These are phyloP conservation scores for Fusarium brachygibbosum DNA, from an alignment of 2,329 filamentous ascomycete species.

Conservation along the genomic window DNA sequence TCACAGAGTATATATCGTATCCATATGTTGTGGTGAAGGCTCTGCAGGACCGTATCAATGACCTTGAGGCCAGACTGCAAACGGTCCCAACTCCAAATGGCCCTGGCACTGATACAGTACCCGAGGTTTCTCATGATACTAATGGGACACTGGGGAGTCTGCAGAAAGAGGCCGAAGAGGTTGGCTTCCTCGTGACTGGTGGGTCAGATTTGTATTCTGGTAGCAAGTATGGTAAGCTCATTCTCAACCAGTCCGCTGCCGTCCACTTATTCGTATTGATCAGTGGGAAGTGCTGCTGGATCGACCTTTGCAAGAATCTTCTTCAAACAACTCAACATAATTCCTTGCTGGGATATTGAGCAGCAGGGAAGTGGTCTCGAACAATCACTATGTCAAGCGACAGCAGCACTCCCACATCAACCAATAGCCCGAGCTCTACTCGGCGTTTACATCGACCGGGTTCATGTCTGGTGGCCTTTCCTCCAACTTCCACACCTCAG, in stretches of 20 bases:
- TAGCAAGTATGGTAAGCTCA: slow-evolving; percentile 1
- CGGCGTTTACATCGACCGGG: background rate
- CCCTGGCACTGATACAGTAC: background rate
- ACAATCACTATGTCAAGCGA: background rate
- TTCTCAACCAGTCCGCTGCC: background rate
- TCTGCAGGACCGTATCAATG: background rate
- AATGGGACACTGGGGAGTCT: background rate
- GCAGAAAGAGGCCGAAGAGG: slow-evolving; percentile 14
- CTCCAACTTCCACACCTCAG: background rate
- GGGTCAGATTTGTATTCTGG: slow-evolving; percentile 10
- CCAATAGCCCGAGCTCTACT: background rate
- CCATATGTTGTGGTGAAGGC: background rate
- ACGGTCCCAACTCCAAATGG: background rate
- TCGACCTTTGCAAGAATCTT: slow-evolving; percentile 20
- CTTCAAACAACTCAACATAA: slow-evolving; percentile 10
- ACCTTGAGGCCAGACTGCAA: slow-evolving; percentile 2
- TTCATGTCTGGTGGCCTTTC: slow-evolving; percentile 7
- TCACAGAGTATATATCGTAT: slow-evolving; percentile 1
- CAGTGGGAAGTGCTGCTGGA: slow-evolving; percentile 17
- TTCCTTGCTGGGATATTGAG: background rate
- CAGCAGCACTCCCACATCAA: background rate
- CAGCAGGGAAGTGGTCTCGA: background rate
- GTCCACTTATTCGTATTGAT: too few relatives aligned
- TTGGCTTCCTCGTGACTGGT: background rate
- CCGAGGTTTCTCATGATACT: background rate